Percentiles rank a stretch among this genome's conserved stretches.
These are phyloP conservation scores for Lichtheimia ramosa DNA, from an alignment of 371 early-diverging fungal species.

Conservation along the genomic window DNA sequence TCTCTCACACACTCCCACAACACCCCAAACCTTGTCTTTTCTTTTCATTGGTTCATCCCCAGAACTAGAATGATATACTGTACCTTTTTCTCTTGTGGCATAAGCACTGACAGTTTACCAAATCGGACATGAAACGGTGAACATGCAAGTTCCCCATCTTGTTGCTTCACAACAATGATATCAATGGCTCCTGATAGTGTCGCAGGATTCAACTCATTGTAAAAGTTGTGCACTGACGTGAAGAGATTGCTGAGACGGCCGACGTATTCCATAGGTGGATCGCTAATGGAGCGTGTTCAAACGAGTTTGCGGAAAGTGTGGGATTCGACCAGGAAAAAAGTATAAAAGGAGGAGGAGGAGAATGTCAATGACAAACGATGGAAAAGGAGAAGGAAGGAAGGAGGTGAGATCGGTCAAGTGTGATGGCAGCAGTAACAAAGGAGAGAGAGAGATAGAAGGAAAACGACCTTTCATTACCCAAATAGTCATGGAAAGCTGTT, in stretches of 20 bases:
- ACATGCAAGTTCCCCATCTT: constrained; percentile 77
- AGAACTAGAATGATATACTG: no score
- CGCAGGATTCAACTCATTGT: constrained; percentile 94
- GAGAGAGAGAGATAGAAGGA: no score
- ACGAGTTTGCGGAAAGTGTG: not conserved
- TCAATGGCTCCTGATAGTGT: constrained; percentile 99
- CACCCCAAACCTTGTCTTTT: not conserved
- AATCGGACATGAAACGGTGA: constrained; percentile 98
- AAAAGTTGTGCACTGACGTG: constrained; percentile 86
- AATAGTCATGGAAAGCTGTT: no score
- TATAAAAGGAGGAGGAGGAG: not conserved
- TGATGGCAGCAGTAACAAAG: no score
- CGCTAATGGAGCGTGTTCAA: no score
- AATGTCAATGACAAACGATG: not conserved
- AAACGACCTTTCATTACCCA: no score
- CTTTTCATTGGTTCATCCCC: not conserved
- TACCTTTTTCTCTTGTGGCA: constrained; percentile 85
- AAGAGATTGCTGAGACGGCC: constrained; percentile 33
- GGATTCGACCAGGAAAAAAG: not conserved
- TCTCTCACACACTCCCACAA: no score
- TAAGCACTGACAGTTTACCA: constrained; percentile 90
- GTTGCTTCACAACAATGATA: constrained; percentile 87
- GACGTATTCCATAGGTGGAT: constrained; percentile 25
- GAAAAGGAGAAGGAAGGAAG: no score
- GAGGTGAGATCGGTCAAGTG: no score